A percentile compares a stretch with the other conserved stretches of the same genome.
phyloP scores from a whole-genome alignment of 768 basidiomycete genomes.

The Boletus coccyginus region DNA sequence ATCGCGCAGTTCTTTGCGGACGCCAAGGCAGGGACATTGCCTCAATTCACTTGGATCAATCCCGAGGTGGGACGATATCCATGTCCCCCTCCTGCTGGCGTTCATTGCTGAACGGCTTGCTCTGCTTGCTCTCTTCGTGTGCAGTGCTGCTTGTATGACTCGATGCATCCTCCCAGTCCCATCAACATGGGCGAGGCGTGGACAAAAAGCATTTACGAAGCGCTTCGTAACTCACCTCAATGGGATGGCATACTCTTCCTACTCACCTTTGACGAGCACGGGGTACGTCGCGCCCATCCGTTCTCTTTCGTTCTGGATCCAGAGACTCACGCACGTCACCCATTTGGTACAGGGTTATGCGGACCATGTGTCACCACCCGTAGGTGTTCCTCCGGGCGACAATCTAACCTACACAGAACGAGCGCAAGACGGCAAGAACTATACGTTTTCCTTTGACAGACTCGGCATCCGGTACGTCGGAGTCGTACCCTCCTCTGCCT shows the following conservation, averaged over 20 bases:
- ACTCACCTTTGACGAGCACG: conserved; percentile 27
- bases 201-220: conserved; percentile 23
- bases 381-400: conserved; percentile 22
- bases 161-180: conserved; percentile 28
- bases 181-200: conserved; percentile 26
- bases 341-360: conserved; percentile 19
- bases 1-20: conserved; percentile 19
- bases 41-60: conserved; percentile 27
- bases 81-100: too few species aligned
- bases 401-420: conserved; percentile 22
- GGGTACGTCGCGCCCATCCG: conserved; percentile 7
- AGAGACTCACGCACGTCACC: not conserved
- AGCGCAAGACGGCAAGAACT: conserved; percentile 16
- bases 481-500: not conserved
- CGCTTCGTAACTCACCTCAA: conserved; percentile 23
- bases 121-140: not conserved
- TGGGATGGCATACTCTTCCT: conserved; percentile 21
- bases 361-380: conserved; percentile 23
- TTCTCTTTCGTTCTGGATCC: not conserved
- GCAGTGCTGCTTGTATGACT: conserved; percentile 24
- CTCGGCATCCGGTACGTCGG: conserved; percentile 22
- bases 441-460: conserved; percentile 23
- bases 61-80: conserved; percentile 18
- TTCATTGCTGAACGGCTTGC: not conserved
- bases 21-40: conserved; percentile 21